Evolutionary conservation across 192 early-diverging fungal species (phyloP).

Genomic region (Backusella luteola): DNA sequence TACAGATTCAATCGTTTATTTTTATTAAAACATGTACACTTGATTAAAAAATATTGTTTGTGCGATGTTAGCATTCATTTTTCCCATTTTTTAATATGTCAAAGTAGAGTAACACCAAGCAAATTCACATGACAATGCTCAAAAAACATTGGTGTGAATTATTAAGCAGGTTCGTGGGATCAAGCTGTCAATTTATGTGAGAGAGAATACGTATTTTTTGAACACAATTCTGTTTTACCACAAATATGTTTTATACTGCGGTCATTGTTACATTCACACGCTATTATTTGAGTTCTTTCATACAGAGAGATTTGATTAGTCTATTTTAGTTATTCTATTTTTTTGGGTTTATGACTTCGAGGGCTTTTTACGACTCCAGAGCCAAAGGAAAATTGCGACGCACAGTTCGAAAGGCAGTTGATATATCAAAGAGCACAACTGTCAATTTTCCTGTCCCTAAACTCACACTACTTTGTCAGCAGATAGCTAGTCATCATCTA

Average conservation of each 20-base stretch:
- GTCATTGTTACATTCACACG: neutral
- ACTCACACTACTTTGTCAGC: too few relatives aligned
- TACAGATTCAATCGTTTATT: neutral
- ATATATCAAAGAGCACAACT: too few relatives aligned
- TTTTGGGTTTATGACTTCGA: too few relatives aligned
- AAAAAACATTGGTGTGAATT: slow-evolving; percentile 2
- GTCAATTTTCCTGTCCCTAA: too few relatives aligned
- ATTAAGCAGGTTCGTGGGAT: neutral
- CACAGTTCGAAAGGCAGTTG: too few relatives aligned
- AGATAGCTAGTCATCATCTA: too few relatives aligned
- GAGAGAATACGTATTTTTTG: neutral
- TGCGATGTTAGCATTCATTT: neutral
- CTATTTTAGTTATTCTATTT: too few relatives aligned
- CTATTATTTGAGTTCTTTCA: neutral
- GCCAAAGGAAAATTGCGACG: too few relatives aligned
- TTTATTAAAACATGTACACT: neutral
- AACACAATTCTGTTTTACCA: neutral
- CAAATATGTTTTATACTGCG: neutral
- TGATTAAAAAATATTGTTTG: neutral
- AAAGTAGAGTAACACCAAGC: neutral
- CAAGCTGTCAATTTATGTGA: neutral
- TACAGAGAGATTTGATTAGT: neutral
- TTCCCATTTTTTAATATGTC: slow-evolving; percentile 2
- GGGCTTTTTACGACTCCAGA: too few relatives aligned
- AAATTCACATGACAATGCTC: neutral